Evolutionary conservation across 2,329 filamentous ascomycete genomes (phyloP), one percentile per base, ranked within the genome.

Genomic region (Rasamsonia emersonii): DNA sequence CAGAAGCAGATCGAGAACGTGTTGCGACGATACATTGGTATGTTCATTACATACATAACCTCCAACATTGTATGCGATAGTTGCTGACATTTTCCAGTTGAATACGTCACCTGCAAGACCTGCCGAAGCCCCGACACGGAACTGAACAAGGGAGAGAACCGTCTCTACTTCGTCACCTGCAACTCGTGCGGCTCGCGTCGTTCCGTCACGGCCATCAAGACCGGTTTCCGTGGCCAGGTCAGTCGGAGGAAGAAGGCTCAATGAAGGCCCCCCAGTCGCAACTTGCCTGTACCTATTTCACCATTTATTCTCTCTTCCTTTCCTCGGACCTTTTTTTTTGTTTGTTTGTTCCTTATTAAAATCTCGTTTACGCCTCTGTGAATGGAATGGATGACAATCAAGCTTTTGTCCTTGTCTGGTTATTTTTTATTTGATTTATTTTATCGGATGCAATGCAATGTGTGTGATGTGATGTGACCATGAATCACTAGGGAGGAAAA

Each of bases 1-100:
- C 89, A 96, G 70, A 95, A 95, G 70, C 89, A 96, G 71, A 88
- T 96, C 57, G 91, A 98, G 71, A 94, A 93, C 65, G 86, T 96
- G 32, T 67, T 96, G 58, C 75, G 89, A 67, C 84, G 89, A 71
- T 94, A 94, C 64, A 95, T 94, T 59, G 83, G 82, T 86, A 69
- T 61, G 77, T 72, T n/a, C n/a, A n/a, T n/a, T n/a, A n/a, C n/a
- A n/a, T n/a, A n/a, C n/a, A n/a, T n/a, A n/a, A n/a, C n/a, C n/a
- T n/a, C n/a, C n/a, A n/a, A n/a, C n/a, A n/a, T n/a, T n/a, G n/a
- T n/a, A n/a, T n/a, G n/a, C n/a, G n/a, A n/a, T n/a, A n/a, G 24
- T 9, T 29, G 24, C 32, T 32, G 10, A 32, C 16, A 23, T 7
- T 17, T 24, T 26, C 28, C 42, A 81, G 78, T 93, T 64, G 89